Base-by-base conservation (phyloP, 2,329 filamentous ascomycete genomes). In the Chrysosporium keratinophilum region DNA sequence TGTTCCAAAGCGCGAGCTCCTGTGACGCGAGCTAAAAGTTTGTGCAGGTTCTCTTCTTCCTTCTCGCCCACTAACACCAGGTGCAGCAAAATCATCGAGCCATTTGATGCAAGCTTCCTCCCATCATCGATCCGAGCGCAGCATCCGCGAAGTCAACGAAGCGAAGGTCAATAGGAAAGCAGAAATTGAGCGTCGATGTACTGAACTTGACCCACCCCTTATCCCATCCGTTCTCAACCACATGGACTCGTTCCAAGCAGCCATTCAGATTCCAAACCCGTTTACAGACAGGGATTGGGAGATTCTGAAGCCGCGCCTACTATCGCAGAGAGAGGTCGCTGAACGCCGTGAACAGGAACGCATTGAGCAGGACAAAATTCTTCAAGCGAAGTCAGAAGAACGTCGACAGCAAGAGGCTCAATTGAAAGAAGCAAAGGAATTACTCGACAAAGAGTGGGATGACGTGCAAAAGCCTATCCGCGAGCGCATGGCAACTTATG, bases 211-310 rank as follows among this genome's bases (percentile, higher is more conserved):
- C 33, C 85, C 85, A 23, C 83, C 86, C 1, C 71, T 91, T 54
- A 70, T 74, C 47, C 70, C 81, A 39, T 76, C 75, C 59, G 74
- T 86, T 41, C 73, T 90, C 54, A 77, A 77, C 53, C 82, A 84
- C 62, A 86, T 88, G 68, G 78, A 85, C 45, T 82, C 85, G 1
- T 91, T 88, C 66, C 80, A 84, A 63, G 84, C 84, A 37, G 83
- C 87, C 31, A 77, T 86, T 44, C 80, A 87, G 58, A 84, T 88
- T 37, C 78, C 79, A 9, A 76, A 79, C 20, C 82, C 83, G 17
- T 72, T 91, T 61, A 82, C 80, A 58, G 84, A 88, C 56, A 72
- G 75, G 52, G 80, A 82, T 2, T 91, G 86, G 87, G 77, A 80
- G 49, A 70, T 84, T 50, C 73, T 90, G 35, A 81, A 82, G 61